Evolutionary conservation across 169 alveolate species (phyloP).

Genomic region (Neospora caninum): DNA sequence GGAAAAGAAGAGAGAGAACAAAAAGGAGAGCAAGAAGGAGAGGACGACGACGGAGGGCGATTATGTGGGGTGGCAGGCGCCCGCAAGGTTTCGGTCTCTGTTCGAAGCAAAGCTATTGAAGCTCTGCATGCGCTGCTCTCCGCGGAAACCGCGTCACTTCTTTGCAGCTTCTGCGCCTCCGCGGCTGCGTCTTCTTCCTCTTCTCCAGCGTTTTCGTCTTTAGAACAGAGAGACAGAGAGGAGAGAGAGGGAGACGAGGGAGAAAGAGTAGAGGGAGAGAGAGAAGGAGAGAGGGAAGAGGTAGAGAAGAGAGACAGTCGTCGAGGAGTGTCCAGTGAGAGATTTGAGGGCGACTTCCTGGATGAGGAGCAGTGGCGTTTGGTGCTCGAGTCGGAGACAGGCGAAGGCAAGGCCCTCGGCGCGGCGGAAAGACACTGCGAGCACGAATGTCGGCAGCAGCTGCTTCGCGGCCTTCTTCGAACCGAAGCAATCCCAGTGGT

Average conservation of each 20-base stretch:
- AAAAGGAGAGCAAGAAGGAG: not conserved
- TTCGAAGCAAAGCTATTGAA: not conserved
- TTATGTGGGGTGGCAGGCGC: no score
- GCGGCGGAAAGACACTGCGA: no score
- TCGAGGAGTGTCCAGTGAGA: not conserved
- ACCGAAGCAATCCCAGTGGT: not conserved
- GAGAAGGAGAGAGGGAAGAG: not conserved
- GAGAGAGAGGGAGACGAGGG: not conserved
- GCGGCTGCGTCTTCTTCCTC: not conserved
- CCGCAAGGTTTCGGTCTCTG: not conserved
- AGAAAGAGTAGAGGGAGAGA: not conserved
- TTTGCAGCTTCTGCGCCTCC: not conserved
- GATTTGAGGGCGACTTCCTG: not conserved
- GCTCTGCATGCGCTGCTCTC: constrained; percentile 15
- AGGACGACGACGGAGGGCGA: no score
- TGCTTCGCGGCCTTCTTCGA: not conserved
- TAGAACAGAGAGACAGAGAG: not conserved
- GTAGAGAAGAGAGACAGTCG: not conserved
- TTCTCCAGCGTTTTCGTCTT: no score
- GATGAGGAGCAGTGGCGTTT: not conserved
- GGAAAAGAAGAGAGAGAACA: not conserved
- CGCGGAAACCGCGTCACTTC: not conserved
- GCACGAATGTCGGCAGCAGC: not conserved
- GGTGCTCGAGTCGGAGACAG: no score
- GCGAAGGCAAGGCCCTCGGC: no score